Percentiles rank a stretch among this genome's conserved stretches.
Conservation (phyloP, 352 stramenopile species). For the Globisporangium polare region DNA sequence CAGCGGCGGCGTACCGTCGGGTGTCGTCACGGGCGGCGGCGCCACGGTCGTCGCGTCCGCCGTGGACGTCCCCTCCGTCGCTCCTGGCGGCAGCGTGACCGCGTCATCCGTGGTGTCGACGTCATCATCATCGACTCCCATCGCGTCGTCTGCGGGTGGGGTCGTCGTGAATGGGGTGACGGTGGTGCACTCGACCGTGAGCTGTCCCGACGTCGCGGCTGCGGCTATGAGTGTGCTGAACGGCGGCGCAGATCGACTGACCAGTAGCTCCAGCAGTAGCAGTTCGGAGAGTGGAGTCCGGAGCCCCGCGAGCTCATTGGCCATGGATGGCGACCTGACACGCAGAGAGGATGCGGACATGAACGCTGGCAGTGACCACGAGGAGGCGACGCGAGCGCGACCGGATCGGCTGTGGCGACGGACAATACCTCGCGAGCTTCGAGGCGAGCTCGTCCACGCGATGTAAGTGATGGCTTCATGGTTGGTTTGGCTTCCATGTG, state of each 20-base stretch:
- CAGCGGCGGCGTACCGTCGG: background rate
- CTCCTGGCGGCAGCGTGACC: background rate
- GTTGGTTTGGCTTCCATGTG: background rate
- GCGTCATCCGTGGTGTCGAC: slow-evolving; percentile 10
- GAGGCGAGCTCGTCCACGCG: slow-evolving; percentile 23
- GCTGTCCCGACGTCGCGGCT: slow-evolving; percentile 9
- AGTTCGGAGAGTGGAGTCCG: background rate
- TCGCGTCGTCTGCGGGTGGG: slow-evolving; percentile 13
- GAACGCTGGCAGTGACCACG: slow-evolving; percentile 2
- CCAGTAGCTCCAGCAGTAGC: background rate
- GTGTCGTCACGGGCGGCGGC: background rate
- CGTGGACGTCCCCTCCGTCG: slow-evolving; percentile 4
- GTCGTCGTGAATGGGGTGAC: slow-evolving; percentile 2
- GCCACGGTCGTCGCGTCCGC: slow-evolving; percentile 9
- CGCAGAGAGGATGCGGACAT: background rate
- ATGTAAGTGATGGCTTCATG: slow-evolving; percentile 22
- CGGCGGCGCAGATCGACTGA: slow-evolving; percentile 2
- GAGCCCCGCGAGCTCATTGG: background rate
- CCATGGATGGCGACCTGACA: background rate
- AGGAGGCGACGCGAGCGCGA: background rate
- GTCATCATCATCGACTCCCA: slow-evolving; percentile 17
- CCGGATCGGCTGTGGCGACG: slow-evolving; percentile 17
- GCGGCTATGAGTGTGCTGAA: slow-evolving; percentile 16
- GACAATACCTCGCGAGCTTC: slow-evolving; percentile 21
- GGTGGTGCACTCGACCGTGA: slow-evolving; percentile 10